phyloP scores from a whole-genome alignment of 768 basidiomycete species.

The Panaeolus papilionaceus region DNA sequence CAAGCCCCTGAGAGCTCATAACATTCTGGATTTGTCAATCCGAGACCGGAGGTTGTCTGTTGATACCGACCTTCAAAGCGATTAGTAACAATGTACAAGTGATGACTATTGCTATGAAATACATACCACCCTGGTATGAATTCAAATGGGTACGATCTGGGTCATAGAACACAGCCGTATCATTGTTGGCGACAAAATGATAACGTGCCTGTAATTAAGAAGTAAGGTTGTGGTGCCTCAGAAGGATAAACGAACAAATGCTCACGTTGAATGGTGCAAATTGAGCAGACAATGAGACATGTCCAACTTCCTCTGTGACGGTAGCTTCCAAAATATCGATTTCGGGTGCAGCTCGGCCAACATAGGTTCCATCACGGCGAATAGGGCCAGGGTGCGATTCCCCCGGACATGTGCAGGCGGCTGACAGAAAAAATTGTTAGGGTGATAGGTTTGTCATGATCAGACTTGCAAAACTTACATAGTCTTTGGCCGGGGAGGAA shows the following conservation, averaged over 20 bases:
- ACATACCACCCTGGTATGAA: slow-evolving; percentile 65
- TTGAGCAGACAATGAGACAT: slow-evolving; percentile 57
- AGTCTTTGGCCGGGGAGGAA: slow-evolving; percentile 70
- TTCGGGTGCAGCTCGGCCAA: slow-evolving; percentile 67
- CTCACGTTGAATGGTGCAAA: slow-evolving; percentile 65
- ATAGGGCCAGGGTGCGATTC: slow-evolving; percentile 48
- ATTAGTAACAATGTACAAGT: slow-evolving; percentile 1
- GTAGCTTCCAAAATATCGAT: slow-evolving; percentile 71
- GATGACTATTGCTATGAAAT: slow-evolving; percentile 13
- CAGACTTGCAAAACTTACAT: slow-evolving; percentile 27
- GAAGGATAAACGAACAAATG: slow-evolving; percentile 38
- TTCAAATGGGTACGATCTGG: slow-evolving; percentile 52
- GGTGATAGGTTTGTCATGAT: background rate
- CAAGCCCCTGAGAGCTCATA: slow-evolving; percentile 52
- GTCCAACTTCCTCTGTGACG: slow-evolving; percentile 35
- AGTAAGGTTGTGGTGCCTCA: slow-evolving; percentile 22
- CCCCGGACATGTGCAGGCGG: slow-evolving; percentile 46
- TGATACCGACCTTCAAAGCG: slow-evolving; percentile 59
- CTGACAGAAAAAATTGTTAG: slow-evolving; percentile 22
- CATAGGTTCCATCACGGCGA: slow-evolving; percentile 54
- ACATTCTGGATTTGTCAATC: slow-evolving; percentile 64
- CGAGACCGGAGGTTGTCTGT: slow-evolving; percentile 73
- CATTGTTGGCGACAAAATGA: slow-evolving; percentile 50
- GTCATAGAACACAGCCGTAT: slow-evolving; percentile 55
- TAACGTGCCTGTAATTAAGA: slow-evolving; percentile 55